These are phyloP conservation scores for Russula vinacea DNA, from an alignment of 768 basidiomycete species.

Conservation along the genomic window DNA sequence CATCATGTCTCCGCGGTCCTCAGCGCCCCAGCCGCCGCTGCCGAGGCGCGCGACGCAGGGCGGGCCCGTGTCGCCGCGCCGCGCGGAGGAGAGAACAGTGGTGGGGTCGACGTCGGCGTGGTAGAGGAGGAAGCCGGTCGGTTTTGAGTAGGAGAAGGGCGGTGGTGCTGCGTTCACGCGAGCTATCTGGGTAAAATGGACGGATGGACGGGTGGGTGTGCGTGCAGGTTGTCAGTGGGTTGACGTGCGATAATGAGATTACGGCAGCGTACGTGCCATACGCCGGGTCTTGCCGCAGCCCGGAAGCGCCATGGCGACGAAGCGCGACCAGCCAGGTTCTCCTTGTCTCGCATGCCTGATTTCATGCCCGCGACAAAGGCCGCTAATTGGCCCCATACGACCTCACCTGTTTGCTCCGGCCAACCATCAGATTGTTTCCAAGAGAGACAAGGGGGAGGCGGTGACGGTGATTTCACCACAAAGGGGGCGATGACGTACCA, in stretches of 20 bases:
- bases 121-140: constrained; percentile 27
- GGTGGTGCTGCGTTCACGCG: constrained; percentile 24
- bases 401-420: constrained; percentile 14
- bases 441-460: background rate
- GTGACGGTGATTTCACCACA: background rate
- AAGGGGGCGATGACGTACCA: constrained; percentile 11
- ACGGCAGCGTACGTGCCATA: constrained; percentile 23
- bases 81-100: constrained; percentile 18
- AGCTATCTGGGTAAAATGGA: constrained; percentile 13
- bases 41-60: constrained; percentile 25
- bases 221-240: background rate
- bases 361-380: constrained; percentile 28
- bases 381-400: constrained; percentile 27
- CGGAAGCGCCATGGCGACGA: constrained; percentile 26
- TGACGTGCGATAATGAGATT: too few species aligned
- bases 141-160: constrained; percentile 8
- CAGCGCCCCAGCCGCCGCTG: constrained; percentile 23
- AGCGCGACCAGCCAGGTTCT: background rate
- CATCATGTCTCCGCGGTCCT: constrained; percentile 23
- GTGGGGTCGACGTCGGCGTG: constrained; percentile 23
- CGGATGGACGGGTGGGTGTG: too few species aligned
- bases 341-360: constrained; percentile 14
- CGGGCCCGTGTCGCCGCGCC: constrained; percentile 6
- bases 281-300: constrained; percentile 25
- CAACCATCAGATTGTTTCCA: background rate